Base-by-base conservation (phyloP, 768 basidiomycete genomes). In the Boletus insuetus region DNA sequence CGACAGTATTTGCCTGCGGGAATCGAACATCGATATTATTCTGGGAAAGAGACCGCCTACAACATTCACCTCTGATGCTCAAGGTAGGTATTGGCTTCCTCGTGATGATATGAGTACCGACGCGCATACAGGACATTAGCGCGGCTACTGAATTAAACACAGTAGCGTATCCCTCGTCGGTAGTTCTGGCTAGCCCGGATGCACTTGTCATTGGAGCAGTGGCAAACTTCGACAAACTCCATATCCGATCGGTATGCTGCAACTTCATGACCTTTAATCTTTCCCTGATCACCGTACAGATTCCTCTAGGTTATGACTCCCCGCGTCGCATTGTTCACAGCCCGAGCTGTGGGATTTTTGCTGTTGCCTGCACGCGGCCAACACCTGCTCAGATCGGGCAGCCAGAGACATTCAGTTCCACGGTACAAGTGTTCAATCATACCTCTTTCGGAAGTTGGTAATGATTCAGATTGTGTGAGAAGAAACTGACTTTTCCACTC, bases 151-250 rank as follows among this genome's bases (percentile, higher is more conserved):
- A 69, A 31, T 55, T 92, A 20, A 79, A 84, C 54, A 77, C 79
- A 4, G 54, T 63, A 39, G 65, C 64, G 8, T 85, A 83, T 71
- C 68, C 71, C 22, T 74, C 77, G 1, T 81, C 84, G 1, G 68
- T 92, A n/a, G 62, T 89, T 20, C 67, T 93, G 41, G 82, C 82
- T 11, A 79, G 82, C 4, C 65, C 77, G 0, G 74, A 75, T 6
- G 74, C 78, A 0, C 69, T 94, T 16, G 71, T 81, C 46, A 81
- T 96, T 43, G 93, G 92, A 9, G 74, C 74, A 6, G 79, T 92
- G 13, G 73, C 76, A 32, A 80, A 87, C 55, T 74, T 92, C 12
- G 83, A 89, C 58, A 90, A 89, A 68, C 77, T 94, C 68, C 89
- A 95, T 62, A 84, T 95, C 44, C 84, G 85, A 53, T 82, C 90